Evolutionary conservation across 2,329 filamentous ascomycete species (phyloP), one percentile per base, ranked within the genome.

Genomic region (Clonostachys sp.): DNA sequence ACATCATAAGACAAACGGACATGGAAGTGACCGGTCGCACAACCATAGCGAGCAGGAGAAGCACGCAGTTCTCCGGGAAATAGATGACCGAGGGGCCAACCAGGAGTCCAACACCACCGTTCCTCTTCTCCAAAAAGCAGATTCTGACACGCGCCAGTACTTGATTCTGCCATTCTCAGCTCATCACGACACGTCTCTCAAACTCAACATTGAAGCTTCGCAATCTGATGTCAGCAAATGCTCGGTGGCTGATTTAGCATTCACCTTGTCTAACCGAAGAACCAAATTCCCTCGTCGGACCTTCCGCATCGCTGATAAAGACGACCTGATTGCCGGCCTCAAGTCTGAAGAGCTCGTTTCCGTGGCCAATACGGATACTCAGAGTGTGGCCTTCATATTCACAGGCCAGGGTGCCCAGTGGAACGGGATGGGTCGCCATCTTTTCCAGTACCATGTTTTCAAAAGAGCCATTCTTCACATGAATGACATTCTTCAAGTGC

Each of bases 381-480:
- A 5, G 38, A 45, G 14, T 58, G 46, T 72, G 30, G 67, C 62
- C 36, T 74, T 74, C 48, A 42, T 71, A 13, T 73, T 74, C 48
- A 67, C 64, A 34, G 71, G 71, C 0, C 71, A 74, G 50, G 70
- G 71, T 3, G 58, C 68, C 1, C 70, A 73, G 45, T 71, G 65
- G 62, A 60, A 66, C 1, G 57, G 61, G 42, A 74, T 62, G 59
- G 59, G 57, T 3, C 41, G 45, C 0, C 52, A 59, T 18, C 46
- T 62, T 1, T 24, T 58, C 3, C 20, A 48, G 5, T 48, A 47
- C 36, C 24, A 36, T 7, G 38, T 50, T 7, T 50, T 50, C 36
- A 34, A 24, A 8, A n/a, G 40, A n/a, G 40, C 39, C 6, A 42
- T 47, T n/a, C 30, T 8, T 12, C 42, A 36, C 14, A 33, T 50